Base-by-base conservation (phyloP, 495 filamentous ascomycete genomes). In the Penicillium longicatenatum region DNA sequence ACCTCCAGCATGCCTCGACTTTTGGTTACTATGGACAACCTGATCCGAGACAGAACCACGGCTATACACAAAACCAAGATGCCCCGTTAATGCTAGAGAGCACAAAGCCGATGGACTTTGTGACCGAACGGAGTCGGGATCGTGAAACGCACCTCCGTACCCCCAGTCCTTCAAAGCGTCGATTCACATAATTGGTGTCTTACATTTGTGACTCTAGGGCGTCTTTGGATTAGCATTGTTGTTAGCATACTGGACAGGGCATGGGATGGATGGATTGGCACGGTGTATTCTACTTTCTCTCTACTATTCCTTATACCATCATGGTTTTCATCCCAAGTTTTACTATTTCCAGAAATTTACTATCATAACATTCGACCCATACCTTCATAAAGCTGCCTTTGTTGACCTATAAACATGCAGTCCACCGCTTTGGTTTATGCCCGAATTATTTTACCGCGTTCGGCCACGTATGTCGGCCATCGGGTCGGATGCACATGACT, bases 151-250 rank as follows among this genome's bases (percentile, higher is more conserved):
- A 72, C 37, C 60, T 73, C 41, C 72, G 71, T 21, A 74, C 70
- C 9, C 75, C 76, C 20, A 79, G 76, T 54, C 75, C 76, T 2
- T 58, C 63, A 16, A 78, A 79, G 54, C 65, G 74, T 46, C 69
- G 62, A 29, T 68, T 75, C 43, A 42, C 62, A 22, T 69, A 60
- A 55, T 47, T 49, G 31, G 39, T 29, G 17, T 43, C 45, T 10
- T 19, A 30, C 16, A 39, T 39, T 61, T 35, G 6, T 9, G 31
- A 35, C 31, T 10, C 12, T 14, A 35, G 31, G 67, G 65, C 64
- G 65, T 61, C 51, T 59, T 66, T 53, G n/a, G 9, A 39, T 47
- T 47, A 31, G 22, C 35, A 45, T 55, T 52, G 53, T 57, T 50
- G 31, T 46, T 58, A 44, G 52, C 43, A 59, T 58, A 46, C 43